phyloP scores from a whole-genome alignment of 345 rosid species.

The Citrus australasica region DNA sequence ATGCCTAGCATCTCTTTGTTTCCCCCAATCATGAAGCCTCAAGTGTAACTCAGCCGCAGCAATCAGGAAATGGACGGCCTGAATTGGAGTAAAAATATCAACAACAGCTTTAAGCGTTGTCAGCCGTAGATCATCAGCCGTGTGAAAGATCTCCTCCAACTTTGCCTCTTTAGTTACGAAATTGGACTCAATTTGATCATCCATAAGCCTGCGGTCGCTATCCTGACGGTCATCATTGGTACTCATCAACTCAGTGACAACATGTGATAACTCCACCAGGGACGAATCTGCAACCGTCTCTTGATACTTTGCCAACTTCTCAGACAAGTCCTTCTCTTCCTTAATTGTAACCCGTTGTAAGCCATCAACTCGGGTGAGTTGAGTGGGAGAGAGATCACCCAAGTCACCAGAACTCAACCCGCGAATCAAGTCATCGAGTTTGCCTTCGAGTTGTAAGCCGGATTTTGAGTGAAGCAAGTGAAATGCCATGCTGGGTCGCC shows the following conservation, averaged over 20 bases:
- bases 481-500: conserved; percentile 52
- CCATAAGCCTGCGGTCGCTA: neutral
- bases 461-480: conserved; percentile 51
- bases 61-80: conserved; percentile 44
- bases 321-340: conserved; percentile 37
- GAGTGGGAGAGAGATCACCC: conserved; percentile 32
- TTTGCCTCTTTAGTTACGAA: conserved; percentile 26
- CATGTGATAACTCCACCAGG: conserved; percentile 44
- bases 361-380: conserved; percentile 33
- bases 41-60: conserved; percentile 48
- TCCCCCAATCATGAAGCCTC: conserved; percentile 47
- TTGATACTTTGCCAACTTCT: conserved; percentile 39
- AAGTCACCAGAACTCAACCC: conserved; percentile 39
- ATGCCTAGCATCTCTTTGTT: conserved; percentile 20
- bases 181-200: conserved; percentile 20
- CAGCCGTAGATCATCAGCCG: conserved; percentile 45
- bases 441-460: conserved; percentile 38
- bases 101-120: conserved; percentile 29
- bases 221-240: neutral
- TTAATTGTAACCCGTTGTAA: conserved; percentile 21
- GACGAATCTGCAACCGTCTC: conserved; percentile 40
- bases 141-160: conserved; percentile 22
- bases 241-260: conserved; percentile 20
- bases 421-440: conserved; percentile 19
- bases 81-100: conserved; percentile 25